Evolutionary conservation across 441 rosid species (phyloP), one percentile per base, ranked within the genome.

Genomic region (Erodium moschatum): DNA sequence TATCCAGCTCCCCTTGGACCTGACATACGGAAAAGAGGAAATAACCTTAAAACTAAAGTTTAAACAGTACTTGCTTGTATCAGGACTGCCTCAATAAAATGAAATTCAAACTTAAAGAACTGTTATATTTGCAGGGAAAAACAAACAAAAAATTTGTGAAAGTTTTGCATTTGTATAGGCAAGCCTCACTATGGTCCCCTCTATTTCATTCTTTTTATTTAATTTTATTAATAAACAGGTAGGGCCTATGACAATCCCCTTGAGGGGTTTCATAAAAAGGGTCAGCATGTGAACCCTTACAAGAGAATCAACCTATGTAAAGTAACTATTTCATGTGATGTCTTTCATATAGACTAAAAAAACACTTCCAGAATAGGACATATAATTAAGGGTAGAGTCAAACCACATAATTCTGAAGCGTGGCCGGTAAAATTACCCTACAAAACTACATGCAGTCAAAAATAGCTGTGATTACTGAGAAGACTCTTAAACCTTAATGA

Each of bases 1-100:
- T 87, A 79, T 93, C 98, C n/a, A 91, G 85, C 78, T 87, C 97
- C 64, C 96, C 97, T 78, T 82, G 90, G 75, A 91, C 83, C 99
- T 94, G 71, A 70, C 73, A 80, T 56, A 54, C 27, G 69, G 61
- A 66, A 72, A 68, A 67, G 56, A 50, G n/a, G 40, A n/a, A 24
- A 7, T 29, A 54, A 13, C 48, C n/a, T 8, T 15, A 18, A 19
- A 44, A 16, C 62, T 7, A 56, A 42, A 70, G 4, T 16, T 46
- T 29, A 42, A 61, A 35, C 58, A 64, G 16, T 5, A 69, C 27
- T n/a, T 5, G 16, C 12, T 29, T 60, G 24, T 44, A 20, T 11
- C 52, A 65, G 65, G 44, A 19, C 6, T 33, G 7, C 10, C 13
- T 15, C 8, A 50, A 42, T 46, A 64, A 12, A 9, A 48, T 35